These are phyloP conservation scores for Haematococcus lacustris DNA, from an alignment of 139 green algal genomes.

Conservation along the genomic window DNA sequence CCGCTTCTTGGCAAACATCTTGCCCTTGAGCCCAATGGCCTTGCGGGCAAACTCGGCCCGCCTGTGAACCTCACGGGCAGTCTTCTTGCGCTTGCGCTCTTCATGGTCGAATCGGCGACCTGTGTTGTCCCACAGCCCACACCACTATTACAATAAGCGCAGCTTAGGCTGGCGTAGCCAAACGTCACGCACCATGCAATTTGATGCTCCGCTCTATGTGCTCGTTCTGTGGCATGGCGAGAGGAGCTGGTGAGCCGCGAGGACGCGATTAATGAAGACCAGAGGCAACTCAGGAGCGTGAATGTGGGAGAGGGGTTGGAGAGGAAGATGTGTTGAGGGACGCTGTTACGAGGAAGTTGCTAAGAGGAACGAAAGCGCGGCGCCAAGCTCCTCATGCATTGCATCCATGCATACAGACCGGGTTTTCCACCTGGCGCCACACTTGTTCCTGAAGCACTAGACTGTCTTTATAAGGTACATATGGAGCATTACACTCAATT, in stretches of 20 bases:
- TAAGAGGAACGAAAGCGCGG: too few relatives aligned
- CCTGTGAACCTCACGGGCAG: slow-evolving; percentile 90
- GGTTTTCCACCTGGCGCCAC: too few relatives aligned
- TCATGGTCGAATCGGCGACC: slow-evolving; percentile 63
- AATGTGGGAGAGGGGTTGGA: too few relatives aligned
- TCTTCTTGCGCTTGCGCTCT: slow-evolving; percentile 90
- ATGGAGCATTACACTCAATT: too few relatives aligned
- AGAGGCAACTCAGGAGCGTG: too few relatives aligned
- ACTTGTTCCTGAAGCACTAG: too few relatives aligned
- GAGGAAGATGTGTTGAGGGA: too few relatives aligned
- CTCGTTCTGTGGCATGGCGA: slow-evolving; percentile 95
- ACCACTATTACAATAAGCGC: not conserved
- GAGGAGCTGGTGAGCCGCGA: not conserved
- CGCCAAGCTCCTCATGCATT: too few relatives aligned
- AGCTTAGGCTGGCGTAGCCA: not conserved
- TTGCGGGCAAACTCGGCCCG: slow-evolving; percentile 71
- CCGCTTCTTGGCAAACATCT: slow-evolving; percentile 96
- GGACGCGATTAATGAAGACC: not conserved
- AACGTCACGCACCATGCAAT: slow-evolving; percentile 70
- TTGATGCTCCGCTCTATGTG: slow-evolving; percentile 97
- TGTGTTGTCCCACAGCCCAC: not conserved
- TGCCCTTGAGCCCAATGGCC: slow-evolving; percentile 89
- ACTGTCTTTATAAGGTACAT: too few relatives aligned
- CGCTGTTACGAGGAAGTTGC: too few relatives aligned
- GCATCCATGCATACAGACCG: too few relatives aligned